Evolutionary conservation across 169 alveolate species (phyloP).

Genomic region (Besnoitia besnoiti): DNA sequence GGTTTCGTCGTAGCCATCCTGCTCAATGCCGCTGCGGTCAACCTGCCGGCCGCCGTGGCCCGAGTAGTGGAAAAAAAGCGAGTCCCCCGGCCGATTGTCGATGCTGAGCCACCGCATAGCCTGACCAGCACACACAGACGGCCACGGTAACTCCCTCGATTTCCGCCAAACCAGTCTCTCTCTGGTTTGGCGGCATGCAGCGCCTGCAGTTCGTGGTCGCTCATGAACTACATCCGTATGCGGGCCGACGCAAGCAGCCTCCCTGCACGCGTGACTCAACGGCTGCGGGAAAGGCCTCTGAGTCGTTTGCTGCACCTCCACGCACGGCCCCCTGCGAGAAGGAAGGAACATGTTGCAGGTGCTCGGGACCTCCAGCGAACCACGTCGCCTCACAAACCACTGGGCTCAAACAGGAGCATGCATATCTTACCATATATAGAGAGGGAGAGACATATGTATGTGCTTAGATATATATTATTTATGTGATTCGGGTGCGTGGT

Average conservation of each 20-base stretch:
- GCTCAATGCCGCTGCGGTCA: conserved; percentile 54
- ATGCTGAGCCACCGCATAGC: conserved; percentile 71
- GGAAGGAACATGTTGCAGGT: no score
- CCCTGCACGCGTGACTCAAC: no score
- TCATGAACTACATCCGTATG: no score
- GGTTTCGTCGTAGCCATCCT: conserved; percentile 79
- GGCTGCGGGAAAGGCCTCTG: no score
- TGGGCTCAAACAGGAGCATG: background rate
- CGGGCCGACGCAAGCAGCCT: no score
- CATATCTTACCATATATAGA: background rate
- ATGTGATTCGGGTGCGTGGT: no score
- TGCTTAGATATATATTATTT: background rate
- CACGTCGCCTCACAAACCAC: no score
- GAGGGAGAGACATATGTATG: background rate
- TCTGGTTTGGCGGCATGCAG: background rate
- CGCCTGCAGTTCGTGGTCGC: background rate
- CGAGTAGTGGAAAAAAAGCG: conserved; percentile 77
- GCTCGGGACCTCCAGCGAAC: no score
- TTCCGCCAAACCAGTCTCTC: no score
- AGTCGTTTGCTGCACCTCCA: no score
- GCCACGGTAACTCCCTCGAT: background rate
- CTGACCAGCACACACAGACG: background rate
- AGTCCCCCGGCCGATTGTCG: conserved; percentile 76
- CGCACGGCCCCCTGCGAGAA: no score
- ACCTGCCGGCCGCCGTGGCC: conserved; percentile 74